These are phyloP conservation scores for Aspergillus ellipticus DNA, from an alignment of 495 filamentous ascomycete species.

Conservation along the genomic window DNA sequence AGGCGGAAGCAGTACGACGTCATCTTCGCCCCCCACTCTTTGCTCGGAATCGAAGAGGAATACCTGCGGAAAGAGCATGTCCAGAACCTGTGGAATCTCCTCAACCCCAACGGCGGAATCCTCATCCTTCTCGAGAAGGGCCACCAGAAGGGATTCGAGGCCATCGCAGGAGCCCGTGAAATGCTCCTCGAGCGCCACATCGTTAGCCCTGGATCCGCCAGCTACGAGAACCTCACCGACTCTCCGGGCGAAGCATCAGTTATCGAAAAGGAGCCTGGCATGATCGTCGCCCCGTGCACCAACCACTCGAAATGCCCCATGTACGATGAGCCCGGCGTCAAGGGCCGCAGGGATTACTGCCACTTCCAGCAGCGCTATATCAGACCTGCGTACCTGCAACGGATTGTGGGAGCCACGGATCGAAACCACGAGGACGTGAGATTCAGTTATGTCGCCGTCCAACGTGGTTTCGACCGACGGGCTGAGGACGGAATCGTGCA, in stretches of 20 bases:
- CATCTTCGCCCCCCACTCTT: conserved; percentile 80
- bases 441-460: conserved; percentile 87
- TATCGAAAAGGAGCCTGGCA: conserved; percentile 65
- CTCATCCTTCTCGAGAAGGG: conserved; percentile 90
- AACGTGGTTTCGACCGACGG: conserved; percentile 62
- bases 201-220: conserved; percentile 55
- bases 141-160: conserved; percentile 85
- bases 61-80: conserved; percentile 71
- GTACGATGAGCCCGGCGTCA: conserved; percentile 66
- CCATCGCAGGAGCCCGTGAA: conserved; percentile 76
- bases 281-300: conserved; percentile 95
- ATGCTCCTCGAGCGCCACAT: conserved; percentile 75
- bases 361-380: conserved; percentile 87
- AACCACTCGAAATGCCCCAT: conserved; percentile 87
- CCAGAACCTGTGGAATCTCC: conserved; percentile 82
- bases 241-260: conserved; percentile 31
- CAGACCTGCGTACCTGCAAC: conserved; percentile 76
- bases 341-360: conserved; percentile 82
- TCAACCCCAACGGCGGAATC: conserved; percentile 80
- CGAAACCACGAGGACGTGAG: conserved; percentile 86
- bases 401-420: conserved; percentile 63
- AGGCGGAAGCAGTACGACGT: conserved; percentile 80
- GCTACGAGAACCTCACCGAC: conserved; percentile 39
- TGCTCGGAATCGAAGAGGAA: conserved; percentile 69
- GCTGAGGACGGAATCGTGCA: conserved; percentile 37